phyloP scores from a whole-genome alignment of 345 rosid genomes.

The Aquilaria yunnanensis region DNA sequence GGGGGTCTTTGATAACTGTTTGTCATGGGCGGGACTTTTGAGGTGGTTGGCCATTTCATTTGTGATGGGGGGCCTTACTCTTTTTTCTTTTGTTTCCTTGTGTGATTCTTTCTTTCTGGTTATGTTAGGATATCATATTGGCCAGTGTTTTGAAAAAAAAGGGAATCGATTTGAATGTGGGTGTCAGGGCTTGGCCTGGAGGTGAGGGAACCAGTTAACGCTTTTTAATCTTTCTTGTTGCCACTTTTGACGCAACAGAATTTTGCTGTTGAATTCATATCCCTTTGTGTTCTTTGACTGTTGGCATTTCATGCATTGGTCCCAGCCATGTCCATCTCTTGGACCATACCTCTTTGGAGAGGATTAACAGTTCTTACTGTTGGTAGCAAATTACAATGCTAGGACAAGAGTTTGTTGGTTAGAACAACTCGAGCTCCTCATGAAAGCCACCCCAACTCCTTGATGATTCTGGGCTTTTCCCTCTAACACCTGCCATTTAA shows the following conservation, averaged over 20 bases:
- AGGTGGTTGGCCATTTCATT: conserved; percentile 15
- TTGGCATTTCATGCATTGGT: too few relatives aligned
- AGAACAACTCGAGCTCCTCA: too few relatives aligned
- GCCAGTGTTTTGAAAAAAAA: neutral
- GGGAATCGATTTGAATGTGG: conserved; percentile 35
- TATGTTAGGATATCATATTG: neutral
- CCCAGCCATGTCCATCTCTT: too few relatives aligned
- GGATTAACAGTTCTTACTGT: too few relatives aligned
- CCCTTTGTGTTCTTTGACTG: too few relatives aligned
- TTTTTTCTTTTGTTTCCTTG: conserved; percentile 22
- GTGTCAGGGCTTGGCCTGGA: conserved; percentile 20
- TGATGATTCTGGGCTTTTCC: too few relatives aligned
- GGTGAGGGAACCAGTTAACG: conserved; percentile 8
- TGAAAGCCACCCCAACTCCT: too few relatives aligned
- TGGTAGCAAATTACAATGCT: too few relatives aligned
- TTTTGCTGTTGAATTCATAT: neutral
- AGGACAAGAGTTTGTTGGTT: too few relatives aligned
- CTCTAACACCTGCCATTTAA: too few relatives aligned
- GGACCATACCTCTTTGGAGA: too few relatives aligned
- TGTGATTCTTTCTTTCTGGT: conserved; percentile 17
- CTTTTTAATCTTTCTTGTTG: neutral
- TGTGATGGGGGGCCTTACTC: conserved; percentile 15
- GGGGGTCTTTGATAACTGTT: neutral
- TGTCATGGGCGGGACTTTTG: conserved; percentile 29
- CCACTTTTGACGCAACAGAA: conserved; percentile 15